A percentile compares a stretch with the other conserved stretches of the same genome.
phyloP scores from a whole-genome alignment of 257 asterid species.

The Pogostemon cablin region DNA sequence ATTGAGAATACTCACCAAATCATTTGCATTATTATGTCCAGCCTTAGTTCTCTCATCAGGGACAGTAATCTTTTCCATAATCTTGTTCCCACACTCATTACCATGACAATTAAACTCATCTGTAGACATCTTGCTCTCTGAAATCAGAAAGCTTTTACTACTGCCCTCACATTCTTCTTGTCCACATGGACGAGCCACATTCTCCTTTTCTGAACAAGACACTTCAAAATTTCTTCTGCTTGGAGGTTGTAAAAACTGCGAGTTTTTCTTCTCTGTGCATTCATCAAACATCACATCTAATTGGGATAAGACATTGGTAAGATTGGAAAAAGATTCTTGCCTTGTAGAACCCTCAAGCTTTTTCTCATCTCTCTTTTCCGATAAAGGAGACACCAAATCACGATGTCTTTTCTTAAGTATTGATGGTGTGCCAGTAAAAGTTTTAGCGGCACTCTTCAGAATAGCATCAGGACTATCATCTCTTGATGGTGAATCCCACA shows the following conservation, averaged over 20 bases:
- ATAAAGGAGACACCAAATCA: conserved; percentile 83
- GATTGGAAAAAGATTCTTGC: conserved; percentile 51
- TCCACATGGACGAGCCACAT: conserved; percentile 42
- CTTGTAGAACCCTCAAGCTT: conserved; percentile 56
- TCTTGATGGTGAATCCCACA: conserved; percentile 90
- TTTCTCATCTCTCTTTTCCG: conserved; percentile 78
- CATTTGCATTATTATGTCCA: conserved; percentile 41
- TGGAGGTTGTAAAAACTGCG: conserved; percentile 36
- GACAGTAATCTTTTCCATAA: conserved; percentile 34
- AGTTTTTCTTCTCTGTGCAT: conserved; percentile 44
- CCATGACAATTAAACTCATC: conserved; percentile 34
- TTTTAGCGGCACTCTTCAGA: conserved; percentile 84
- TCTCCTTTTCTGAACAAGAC: conserved; percentile 60
- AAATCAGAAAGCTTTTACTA: conserved; percentile 31
- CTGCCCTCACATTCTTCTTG: conserved; percentile 35
- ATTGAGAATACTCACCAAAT: conserved; percentile 49
- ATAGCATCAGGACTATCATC: conserved; percentile 78
- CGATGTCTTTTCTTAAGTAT: conserved; percentile 91
- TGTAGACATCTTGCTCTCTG: conserved; percentile 37
- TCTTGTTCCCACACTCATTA: conserved; percentile 32
- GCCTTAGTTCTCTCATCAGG: conserved; percentile 36
- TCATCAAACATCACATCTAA: conserved; percentile 71
- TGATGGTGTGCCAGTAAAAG: conserved; percentile 80
- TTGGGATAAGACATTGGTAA: conserved; percentile 56
- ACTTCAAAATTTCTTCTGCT: conserved; percentile 33